Conservation (phyloP, 2,329 filamentous ascomycete species). For the Tolypocladium ophioglossoides region DNA sequence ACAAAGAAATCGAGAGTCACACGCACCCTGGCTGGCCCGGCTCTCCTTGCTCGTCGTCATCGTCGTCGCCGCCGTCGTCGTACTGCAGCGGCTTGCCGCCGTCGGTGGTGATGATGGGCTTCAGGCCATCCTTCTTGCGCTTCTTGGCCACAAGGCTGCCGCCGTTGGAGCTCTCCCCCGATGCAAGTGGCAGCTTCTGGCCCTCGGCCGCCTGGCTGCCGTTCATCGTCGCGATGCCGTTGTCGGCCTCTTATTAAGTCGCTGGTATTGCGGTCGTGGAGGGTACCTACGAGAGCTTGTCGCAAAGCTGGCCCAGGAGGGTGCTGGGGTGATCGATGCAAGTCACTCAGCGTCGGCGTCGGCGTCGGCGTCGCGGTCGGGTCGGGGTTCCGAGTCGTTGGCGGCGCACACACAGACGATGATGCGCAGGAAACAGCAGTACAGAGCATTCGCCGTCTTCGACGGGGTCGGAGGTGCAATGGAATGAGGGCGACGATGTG, state of each 20-base stretch:
- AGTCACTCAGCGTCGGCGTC: neutral
- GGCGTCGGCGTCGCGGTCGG: neutral
- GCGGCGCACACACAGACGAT: neutral
- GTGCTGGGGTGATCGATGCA: neutral
- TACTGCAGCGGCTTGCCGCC: slow-evolving; percentile 23
- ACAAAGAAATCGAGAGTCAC: neutral
- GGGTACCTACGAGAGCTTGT: neutral
- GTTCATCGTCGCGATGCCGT: slow-evolving; percentile 9
- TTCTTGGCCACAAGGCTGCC: slow-evolving; percentile 43
- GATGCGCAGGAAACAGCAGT: neutral
- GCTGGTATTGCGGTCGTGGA: neutral
- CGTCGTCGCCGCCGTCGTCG: slow-evolving; percentile 15
- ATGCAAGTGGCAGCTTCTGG: slow-evolving; percentile 16
- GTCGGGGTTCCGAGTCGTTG: neutral
- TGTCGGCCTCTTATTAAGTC: neutral
- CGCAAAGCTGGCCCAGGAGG: neutral
- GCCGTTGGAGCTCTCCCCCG: slow-evolving; percentile 15
- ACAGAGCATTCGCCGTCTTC: neutral
- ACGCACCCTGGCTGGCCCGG: slow-evolving; percentile 26
- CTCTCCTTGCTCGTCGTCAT: slow-evolving; percentile 14
- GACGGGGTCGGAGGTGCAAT: neutral
- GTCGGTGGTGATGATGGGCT: slow-evolving; percentile 68
- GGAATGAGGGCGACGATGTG: neutral
- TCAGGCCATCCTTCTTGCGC: slow-evolving; percentile 62
- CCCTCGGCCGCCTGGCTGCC: slow-evolving; percentile 18